Evolutionary conservation across 192 early-diverging fungal species (phyloP), one percentile per base, ranked within the genome.

Genomic region (Coemansia guatemalensis): DNA sequence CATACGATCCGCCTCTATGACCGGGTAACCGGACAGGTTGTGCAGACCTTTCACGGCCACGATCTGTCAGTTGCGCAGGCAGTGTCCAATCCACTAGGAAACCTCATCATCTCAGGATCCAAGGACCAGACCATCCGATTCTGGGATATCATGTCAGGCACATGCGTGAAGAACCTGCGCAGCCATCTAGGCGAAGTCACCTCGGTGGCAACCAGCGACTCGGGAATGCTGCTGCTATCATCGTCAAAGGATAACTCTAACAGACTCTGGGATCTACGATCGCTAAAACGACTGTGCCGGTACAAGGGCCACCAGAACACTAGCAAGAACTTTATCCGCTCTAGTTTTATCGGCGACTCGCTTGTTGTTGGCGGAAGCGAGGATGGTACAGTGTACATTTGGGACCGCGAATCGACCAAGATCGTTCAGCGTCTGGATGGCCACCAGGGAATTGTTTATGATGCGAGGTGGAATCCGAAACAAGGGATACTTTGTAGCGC

Each of bases 241-340:
- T 89, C 89, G 59, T 94, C 92, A 1, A 99, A 99, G 74, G 95
- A 99, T 66, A 99, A 97, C 78, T 95, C 95, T 8, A 99, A 97
- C 78, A 80, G 95, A 41, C 68, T 99, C 6, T 99, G 95, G 95
- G 97, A 99, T 71, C 82, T 96, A 24, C 83, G 97, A 26, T 93
- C 90, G 85, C 89, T 93, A 68, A 75, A 65, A 24, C 89, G 93
- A 3, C 84, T 99, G 32, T 82, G 89, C 8, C 89, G 89, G 58
- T 89, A 96, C 67, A 96, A 95, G 72, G 97, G 97, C 11, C 95
- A 99, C 68, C 94, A 96, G 75, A 99, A 99, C 68, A 97, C 94
- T 3, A 93, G 92, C 49, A 97, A 96, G 73, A 96, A 99, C 68
- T 99, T 99, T 82, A 88, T 99, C 17, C 83, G 93, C 8, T 88